Conservation (phyloP, 805 yeast genomes). For the Schwanniomyces sp. region DNA sequence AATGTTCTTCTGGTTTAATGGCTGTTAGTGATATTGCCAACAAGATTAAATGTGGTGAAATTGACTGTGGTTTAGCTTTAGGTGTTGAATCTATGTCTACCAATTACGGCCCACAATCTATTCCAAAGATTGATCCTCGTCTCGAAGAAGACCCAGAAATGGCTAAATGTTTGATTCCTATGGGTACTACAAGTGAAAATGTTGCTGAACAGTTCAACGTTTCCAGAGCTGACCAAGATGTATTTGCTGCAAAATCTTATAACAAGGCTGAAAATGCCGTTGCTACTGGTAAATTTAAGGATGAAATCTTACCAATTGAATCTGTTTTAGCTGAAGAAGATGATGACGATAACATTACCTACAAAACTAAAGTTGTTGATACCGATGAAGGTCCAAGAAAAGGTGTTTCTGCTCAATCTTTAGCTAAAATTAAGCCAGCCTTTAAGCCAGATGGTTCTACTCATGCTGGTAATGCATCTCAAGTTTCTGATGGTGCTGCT, state of each 20-base stretch:
- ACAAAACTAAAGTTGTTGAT: constrained; percentile 45
- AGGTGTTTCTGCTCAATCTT: constrained; percentile 76
- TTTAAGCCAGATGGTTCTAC: constrained; percentile 82
- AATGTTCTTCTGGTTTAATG: constrained; percentile 92
- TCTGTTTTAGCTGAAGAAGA: constrained; percentile 57
- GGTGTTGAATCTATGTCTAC: constrained; percentile 96
- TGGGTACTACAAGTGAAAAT: constrained; percentile 96
- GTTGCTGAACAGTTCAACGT: constrained; percentile 69
- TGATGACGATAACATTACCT: constrained; percentile 55
- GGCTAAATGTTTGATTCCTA: constrained; percentile 81
- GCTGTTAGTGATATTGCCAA: constrained; percentile 88
- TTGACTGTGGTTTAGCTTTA: constrained; percentile 84
- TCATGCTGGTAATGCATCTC: constrained; percentile 96
- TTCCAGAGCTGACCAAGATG: constrained; percentile 75
- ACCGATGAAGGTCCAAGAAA: constrained; percentile 89
- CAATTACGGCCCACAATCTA: constrained; percentile 79
- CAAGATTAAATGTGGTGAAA: constrained; percentile 84
- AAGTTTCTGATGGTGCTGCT: constrained; percentile 94
- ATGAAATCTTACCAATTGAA: constrained; percentile 83
- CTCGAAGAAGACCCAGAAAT: constrained; percentile 37
- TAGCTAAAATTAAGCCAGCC: constrained; percentile 81
- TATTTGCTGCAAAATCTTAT: constrained; percentile 84
- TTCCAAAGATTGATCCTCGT: constrained; percentile 45
- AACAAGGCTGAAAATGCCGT: constrained; percentile 81
- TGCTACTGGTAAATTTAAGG: constrained; percentile 69